These are phyloP conservation scores for Trichosporon ovoides DNA, from an alignment of 1,284 basidiomycete species.

Conservation along the genomic window DNA sequence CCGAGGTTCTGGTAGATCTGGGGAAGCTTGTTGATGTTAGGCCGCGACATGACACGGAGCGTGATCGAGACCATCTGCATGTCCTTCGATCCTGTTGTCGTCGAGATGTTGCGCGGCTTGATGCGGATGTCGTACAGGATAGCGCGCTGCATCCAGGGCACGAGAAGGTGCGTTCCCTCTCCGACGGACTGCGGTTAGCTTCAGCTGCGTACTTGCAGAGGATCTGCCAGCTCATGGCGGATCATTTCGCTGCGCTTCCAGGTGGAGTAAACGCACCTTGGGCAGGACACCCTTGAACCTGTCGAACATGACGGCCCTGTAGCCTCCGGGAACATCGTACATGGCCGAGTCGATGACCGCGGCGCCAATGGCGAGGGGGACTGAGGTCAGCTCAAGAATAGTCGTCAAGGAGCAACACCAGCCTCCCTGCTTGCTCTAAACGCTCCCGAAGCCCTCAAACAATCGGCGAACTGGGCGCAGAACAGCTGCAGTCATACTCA, in stretches of 20 bases:
- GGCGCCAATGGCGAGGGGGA: constrained; percentile 67
- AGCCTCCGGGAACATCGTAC: constrained; percentile 88
- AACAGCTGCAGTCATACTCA: constrained; percentile 7
- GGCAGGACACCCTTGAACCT: constrained; percentile 88
- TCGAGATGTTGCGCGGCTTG: constrained; percentile 98
- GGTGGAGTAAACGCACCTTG: constrained; percentile 60
- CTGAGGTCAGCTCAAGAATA: constrained; percentile 49
- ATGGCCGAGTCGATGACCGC: constrained; percentile 68
- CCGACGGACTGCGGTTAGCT: constrained; percentile 59
- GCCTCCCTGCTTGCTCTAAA: too few relatives aligned
- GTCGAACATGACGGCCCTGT: constrained; percentile 96
- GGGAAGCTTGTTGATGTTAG: constrained; percentile 79
- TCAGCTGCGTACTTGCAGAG: too few relatives aligned
- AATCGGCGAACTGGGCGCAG: too few relatives aligned
- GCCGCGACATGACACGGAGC: constrained; percentile 88
- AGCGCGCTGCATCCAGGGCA: constrained; percentile 91
- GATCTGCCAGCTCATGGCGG: too few relatives aligned
- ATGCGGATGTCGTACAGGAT: constrained; percentile 97
- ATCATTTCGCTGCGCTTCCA: too few relatives aligned
- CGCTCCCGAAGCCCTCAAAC: too few relatives aligned
- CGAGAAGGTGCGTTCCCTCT: constrained; percentile 96
- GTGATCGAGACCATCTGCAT: constrained; percentile 98
- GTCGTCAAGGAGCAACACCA: too few relatives aligned
- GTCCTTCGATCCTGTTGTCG: constrained; percentile 55
- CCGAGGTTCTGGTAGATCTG: constrained; percentile 95